phyloP scores from a whole-genome alignment of 163 green algal genomes.

The Scenedesmus sp. region DNA sequence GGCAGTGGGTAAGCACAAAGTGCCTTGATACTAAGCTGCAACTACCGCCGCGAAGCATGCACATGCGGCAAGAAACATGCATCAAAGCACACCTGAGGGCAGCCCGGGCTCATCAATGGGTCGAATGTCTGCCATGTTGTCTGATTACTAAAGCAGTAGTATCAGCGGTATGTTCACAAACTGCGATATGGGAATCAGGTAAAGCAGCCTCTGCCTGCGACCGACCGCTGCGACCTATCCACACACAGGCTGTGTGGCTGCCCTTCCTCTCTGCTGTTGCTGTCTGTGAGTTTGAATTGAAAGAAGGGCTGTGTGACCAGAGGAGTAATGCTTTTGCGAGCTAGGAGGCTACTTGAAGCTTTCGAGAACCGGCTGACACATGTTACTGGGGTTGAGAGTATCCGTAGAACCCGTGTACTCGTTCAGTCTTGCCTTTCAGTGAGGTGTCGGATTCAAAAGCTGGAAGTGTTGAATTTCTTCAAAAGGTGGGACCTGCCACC shows the following conservation, averaged over 20 bases:
- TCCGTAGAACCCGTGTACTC: background rate
- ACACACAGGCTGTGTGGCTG: constrained; percentile 1
- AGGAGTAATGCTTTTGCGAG: background rate
- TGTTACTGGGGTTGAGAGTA: background rate
- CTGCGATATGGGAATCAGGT: background rate
- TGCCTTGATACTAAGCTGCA: background rate
- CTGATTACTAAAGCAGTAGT: background rate
- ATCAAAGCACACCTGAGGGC: constrained; percentile 1
- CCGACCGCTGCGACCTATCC: background rate
- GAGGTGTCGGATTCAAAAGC: background rate
- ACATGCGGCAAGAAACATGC: background rate
- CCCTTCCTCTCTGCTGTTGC: background rate
- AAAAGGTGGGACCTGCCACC: background rate
- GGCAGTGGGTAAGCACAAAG: background rate
- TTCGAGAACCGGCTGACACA: background rate
- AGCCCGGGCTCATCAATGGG: constrained; percentile 48
- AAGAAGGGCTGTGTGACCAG: background rate
- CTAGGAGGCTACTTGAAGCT: background rate
- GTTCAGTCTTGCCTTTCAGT: background rate
- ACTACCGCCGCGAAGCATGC: background rate
- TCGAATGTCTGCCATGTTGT: background rate
- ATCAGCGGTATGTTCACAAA: background rate
- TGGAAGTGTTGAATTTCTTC: background rate
- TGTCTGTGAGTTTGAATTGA: background rate
- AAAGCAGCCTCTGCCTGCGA: background rate